Evolutionary conservation across 202 grass and related monocot genomes (phyloP).

Genomic region (Digitaria exilis): DNA sequence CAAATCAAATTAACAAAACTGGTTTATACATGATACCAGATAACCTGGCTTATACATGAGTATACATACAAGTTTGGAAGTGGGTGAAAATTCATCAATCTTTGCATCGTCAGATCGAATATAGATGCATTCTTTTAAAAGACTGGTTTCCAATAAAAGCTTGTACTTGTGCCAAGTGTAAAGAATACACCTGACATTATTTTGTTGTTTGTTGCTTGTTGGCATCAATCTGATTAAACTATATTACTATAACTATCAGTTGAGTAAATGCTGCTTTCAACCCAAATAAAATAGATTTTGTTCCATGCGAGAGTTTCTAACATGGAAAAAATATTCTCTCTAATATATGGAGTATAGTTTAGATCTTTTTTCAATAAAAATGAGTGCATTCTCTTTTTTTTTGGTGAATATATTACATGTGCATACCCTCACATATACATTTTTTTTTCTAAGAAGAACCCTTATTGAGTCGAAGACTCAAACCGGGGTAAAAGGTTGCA

Average conservation of each 20-base stretch:
- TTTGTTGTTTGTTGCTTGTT: background rate
- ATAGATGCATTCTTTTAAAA: slow-evolving; percentile 31
- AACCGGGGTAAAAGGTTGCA: no score
- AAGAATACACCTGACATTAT: slow-evolving; percentile 16
- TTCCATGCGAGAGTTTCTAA: background rate
- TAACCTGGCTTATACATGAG: background rate
- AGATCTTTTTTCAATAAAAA: background rate
- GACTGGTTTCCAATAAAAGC: slow-evolving; percentile 36
- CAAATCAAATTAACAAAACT: background rate
- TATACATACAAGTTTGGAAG: background rate
- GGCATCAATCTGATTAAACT: background rate
- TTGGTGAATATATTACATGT: no score
- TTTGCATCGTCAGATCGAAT: background rate
- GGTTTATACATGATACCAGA: no score
- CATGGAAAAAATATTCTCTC: background rate
- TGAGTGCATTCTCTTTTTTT: no score
- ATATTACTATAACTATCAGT: background rate
- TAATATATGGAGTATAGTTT: background rate
- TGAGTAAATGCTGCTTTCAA: background rate
- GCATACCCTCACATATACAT: no score
- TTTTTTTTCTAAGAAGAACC: no score
- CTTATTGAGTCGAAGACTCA: no score
- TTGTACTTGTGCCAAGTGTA: slow-evolving; percentile 43
- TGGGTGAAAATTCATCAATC: background rate
- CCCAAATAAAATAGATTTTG: background rate